Conservation (phyloP, 306 rosid species). For the Calophaca sinica region DNA sequence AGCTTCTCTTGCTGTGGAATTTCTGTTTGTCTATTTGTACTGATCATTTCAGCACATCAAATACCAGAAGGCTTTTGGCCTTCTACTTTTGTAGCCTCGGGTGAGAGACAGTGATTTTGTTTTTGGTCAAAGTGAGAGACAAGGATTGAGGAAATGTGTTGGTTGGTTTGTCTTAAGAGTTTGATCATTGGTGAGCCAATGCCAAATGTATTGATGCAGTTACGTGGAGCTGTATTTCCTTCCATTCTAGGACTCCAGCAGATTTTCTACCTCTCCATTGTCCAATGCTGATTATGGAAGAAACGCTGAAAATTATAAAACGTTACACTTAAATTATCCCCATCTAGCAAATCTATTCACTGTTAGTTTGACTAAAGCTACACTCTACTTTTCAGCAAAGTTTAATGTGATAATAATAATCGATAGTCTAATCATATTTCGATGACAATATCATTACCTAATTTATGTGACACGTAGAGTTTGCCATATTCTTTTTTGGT, state of each 20-base stretch:
- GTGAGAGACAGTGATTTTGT: constrained; percentile 39
- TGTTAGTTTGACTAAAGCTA: constrained; percentile 12
- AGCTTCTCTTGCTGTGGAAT: constrained; percentile 42
- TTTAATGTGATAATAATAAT: not conserved
- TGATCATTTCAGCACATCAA: constrained; percentile 26
- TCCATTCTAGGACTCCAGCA: constrained; percentile 1
- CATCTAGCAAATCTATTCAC: not conserved
- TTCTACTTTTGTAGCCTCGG: constrained; percentile 46
- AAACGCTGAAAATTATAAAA: constrained; percentile 8
- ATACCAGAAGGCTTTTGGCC: constrained; percentile 43
- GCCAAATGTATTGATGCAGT: constrained; percentile 17
- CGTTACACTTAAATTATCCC: not conserved
- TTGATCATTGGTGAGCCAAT: constrained; percentile 27
- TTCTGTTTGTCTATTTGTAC: constrained; percentile 23
- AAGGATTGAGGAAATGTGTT: constrained; percentile 21
- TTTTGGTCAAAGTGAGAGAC: constrained; percentile 34
- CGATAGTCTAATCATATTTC: not conserved
- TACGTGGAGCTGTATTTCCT: constrained; percentile 27
- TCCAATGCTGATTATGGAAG: constrained; percentile 6
- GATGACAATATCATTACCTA: constrained; percentile 24
- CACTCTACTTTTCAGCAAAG: not conserved
- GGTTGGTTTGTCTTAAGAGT: constrained; percentile 20
- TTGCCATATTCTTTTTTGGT: not conserved
- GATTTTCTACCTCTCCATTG: constrained; percentile 20
- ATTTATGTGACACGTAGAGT: not conserved